phyloP scores from a whole-genome alignment of 208 protist genomes.

The Acanthamoeba culbertsoni region DNA sequence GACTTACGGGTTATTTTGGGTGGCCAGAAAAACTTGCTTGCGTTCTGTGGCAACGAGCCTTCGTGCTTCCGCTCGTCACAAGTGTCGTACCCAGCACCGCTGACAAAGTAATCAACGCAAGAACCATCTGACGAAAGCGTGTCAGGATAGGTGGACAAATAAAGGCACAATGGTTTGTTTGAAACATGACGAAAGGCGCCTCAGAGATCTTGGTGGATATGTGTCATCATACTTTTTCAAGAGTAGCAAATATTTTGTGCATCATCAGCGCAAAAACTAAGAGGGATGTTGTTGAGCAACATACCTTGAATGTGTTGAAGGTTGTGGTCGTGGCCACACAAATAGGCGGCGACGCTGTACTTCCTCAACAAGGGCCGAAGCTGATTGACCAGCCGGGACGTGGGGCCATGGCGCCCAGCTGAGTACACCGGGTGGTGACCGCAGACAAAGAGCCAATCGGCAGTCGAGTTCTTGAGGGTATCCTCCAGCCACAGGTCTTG shows the following conservation, averaged over 20 bases:
- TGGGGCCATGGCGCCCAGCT: neutral
- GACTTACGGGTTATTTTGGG: neutral
- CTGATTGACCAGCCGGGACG: conserved; percentile 7
- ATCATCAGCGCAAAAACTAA: neutral
- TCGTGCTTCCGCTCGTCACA: neutral
- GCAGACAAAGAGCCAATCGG: conserved; percentile 67
- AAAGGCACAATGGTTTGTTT: neutral
- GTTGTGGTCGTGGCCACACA: conserved; percentile 72
- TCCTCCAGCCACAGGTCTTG: conserved; percentile 62
- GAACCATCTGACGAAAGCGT: neutral
- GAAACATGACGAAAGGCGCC: neutral
- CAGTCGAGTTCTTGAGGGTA: neutral
- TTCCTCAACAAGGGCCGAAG: neutral
- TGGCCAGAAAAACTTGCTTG: conserved; percentile 26
- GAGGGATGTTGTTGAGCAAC: neutral
- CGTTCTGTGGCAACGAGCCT: neutral
- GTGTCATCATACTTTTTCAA: conserved; percentile 37
- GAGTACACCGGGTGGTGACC: conserved; percentile 70
- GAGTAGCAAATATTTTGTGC: conserved; percentile 47
- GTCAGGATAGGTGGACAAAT: conserved; percentile 44
- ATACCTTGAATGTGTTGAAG: conserved; percentile 62
- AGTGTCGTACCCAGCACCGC: neutral
- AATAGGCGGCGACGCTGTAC: conserved; percentile 50
- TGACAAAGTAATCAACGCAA: neutral
- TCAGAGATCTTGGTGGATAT: conserved; percentile 45